Evolutionary conservation across 1,284 basidiomycete genomes (phyloP), one percentile per base, ranked within the genome.

Genomic region (Puccinia triticina): DNA sequence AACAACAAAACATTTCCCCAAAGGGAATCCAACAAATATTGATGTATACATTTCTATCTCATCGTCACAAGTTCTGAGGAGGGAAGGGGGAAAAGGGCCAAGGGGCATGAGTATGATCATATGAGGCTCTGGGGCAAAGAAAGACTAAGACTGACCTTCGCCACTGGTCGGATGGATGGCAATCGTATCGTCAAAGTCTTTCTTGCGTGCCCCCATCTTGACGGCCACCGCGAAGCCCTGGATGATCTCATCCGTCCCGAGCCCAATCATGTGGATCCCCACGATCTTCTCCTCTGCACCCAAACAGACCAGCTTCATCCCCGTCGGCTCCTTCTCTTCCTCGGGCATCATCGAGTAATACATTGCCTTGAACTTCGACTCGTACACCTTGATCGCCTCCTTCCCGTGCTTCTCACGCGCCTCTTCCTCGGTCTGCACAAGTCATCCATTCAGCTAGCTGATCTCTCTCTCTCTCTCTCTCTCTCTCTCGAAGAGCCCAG

Each of bases 171-270:
- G 93, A 87, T 95, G 95, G 85, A 98, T 97, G 26, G 95, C 95
- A 61, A 97, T 93, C 4, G 93, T 94, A 85, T 93, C 91, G 85
- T 95, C 94, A 83, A 96, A 89, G 86, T 96, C 93, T 85, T 90
- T 88, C 46, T 67, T 84, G 75, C 64, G 87, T 90, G 92, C 93
- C 78, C 94, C 93, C 95, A 98, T 95, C 90, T 98, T 98, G 85
- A 99, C 90, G 16, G 96, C 96, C 26, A 98, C 94, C 0, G 89
- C 94, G 87, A 98, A 96, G 84, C 95, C 95, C 89, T 98, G 96
- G 88, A 96, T 89, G 85, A 93, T 91, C 88, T 98, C 96, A 86
- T 98, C 96, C 84, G 91, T 93, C 21, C 86, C 86, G 84, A 91
- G 86, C 7, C 96, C 96, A 83, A 98, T 92, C 84, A 98, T 92